A percentile compares a stretch with the other conserved stretches of the same genome.
phyloP scores from a whole-genome alignment of 306 rosid species.

The Lithocarpus polystachyus region DNA sequence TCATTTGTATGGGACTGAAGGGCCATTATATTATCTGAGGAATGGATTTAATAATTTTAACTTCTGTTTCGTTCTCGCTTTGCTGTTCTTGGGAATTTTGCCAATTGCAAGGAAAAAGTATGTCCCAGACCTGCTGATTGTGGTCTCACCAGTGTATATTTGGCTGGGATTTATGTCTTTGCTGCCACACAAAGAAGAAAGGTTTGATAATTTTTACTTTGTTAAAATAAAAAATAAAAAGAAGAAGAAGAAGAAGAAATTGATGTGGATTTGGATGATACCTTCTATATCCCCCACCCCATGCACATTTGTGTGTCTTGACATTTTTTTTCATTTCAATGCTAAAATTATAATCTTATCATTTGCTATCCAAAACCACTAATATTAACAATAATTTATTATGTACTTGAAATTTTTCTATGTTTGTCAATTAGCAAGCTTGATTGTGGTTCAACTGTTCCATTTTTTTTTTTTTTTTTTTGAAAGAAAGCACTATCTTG shows the following conservation, averaged over 20 bases:
- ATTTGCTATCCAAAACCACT: not conserved
- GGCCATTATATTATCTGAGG: conserved; percentile 71
- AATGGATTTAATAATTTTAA: conserved; percentile 97
- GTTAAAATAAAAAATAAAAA: not conserved
- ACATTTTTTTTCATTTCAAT: not conserved
- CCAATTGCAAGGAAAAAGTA: conserved; percentile 78
- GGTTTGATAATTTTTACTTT: conserved; percentile 39
- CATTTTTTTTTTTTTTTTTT: not conserved
- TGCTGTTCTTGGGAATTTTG: conserved; percentile 68
- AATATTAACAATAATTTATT: not conserved
- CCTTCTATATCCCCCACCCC: not conserved
- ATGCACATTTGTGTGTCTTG: not conserved
- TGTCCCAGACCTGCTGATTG: conserved; percentile 71
- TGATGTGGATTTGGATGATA: not conserved
- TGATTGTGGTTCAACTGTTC: not conserved
- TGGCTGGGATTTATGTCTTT: conserved; percentile 95
- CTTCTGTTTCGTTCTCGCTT: conserved; percentile 76
- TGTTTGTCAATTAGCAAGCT: not conserved
- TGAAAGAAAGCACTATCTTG: not conserved
- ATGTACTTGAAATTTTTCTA: not conserved
- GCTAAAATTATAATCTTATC: not conserved
- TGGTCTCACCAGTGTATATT: conserved; percentile 79
- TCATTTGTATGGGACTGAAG: conserved; percentile 93
- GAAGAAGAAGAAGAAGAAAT: not conserved
- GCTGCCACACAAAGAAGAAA: conserved; percentile 98